These are phyloP conservation scores for Phylloporus sp. DNA, from an alignment of 768 basidiomycete genomes.

Conservation along the genomic window DNA sequence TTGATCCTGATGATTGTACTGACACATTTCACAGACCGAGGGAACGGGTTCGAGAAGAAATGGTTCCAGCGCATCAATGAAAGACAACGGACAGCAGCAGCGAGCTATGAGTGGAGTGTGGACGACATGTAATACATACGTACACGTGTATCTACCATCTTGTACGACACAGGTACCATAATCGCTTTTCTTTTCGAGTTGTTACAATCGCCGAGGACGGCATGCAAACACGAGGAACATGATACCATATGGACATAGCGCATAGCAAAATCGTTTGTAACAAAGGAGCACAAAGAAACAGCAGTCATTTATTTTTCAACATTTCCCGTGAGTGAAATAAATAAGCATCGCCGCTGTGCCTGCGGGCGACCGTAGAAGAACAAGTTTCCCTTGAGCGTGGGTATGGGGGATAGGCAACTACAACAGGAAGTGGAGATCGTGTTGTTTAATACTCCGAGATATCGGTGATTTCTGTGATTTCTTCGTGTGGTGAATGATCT, in stretches of 20 bases:
- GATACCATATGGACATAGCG: neutral
- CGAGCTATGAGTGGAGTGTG: conserved; percentile 82
- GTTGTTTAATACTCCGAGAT: conserved; percentile 30
- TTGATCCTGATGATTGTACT: neutral
- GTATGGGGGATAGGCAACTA: conserved; percentile 7
- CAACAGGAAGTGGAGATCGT: neutral
- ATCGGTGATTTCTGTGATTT: conserved; percentile 25
- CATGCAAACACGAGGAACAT: neutral
- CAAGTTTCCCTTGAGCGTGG: conserved; percentile 8
- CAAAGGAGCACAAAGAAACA: conserved; percentile 1
- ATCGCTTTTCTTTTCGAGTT: neutral
- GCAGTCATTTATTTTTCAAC: conserved; percentile 4
- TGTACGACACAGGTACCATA: neutral
- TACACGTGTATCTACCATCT: neutral
- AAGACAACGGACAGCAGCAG: conserved; percentile 60
- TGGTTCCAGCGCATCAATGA: conserved; percentile 82
- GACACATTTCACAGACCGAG: conserved; percentile 56
- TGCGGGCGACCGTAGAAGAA: conserved; percentile 15
- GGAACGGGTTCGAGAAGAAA: conserved; percentile 94
- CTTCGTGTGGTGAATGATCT: conserved; percentile 22
- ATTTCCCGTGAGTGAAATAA: conserved; percentile 15
- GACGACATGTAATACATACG: conserved; percentile 76
- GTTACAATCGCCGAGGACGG: neutral
- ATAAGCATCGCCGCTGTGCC: conserved; percentile 16
- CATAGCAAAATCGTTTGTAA: neutral